Percentiles rank a stretch among this genome's conserved stretches.
Conservation (phyloP, 1,284 basidiomycete species). For the Schizophyllum commune region DNA sequence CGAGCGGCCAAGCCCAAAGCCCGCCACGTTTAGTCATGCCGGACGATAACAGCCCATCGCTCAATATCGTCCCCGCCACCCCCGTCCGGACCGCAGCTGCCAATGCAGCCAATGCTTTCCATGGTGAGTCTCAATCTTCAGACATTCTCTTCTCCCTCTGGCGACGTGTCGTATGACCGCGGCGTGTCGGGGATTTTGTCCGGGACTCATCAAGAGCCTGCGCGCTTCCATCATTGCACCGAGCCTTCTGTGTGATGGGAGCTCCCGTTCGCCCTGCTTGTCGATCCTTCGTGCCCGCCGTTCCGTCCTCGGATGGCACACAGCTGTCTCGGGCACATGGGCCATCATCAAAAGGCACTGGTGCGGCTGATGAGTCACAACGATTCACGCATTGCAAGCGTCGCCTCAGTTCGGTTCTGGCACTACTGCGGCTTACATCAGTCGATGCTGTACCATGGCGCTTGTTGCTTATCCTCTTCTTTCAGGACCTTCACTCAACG, state of each 20-base stretch:
- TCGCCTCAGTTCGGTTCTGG: not conserved
- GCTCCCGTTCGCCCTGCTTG: not conserved
- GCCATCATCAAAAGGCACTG: not conserved
- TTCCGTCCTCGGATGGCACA: not conserved
- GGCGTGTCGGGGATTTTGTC: not conserved
- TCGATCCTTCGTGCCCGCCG: not conserved
- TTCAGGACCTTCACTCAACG: not conserved
- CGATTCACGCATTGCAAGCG: not conserved
- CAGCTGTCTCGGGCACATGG: not conserved
- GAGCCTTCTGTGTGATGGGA: not conserved
- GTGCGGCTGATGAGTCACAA: not conserved
- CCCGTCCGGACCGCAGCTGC: constrained; percentile 58
- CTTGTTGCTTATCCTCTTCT: not conserved
- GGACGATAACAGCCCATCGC: constrained; percentile 21
- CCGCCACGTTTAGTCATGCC: constrained; percentile 68
- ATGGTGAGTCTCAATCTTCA: not conserved
- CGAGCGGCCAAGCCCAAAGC: constrained; percentile 38
- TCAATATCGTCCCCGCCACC: constrained; percentile 60
- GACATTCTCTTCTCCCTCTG: not conserved
- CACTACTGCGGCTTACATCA: not conserved
- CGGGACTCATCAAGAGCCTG: not conserved
- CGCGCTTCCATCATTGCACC: not conserved
- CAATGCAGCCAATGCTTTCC: not conserved
- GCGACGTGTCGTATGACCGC: not conserved
- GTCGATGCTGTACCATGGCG: not conserved